A percentile compares a stretch with the other conserved stretches of the same genome.
These are phyloP conservation scores for Sphagnurus paluster DNA, from an alignment of 1,284 basidiomycete genomes.

Conservation along the genomic window DNA sequence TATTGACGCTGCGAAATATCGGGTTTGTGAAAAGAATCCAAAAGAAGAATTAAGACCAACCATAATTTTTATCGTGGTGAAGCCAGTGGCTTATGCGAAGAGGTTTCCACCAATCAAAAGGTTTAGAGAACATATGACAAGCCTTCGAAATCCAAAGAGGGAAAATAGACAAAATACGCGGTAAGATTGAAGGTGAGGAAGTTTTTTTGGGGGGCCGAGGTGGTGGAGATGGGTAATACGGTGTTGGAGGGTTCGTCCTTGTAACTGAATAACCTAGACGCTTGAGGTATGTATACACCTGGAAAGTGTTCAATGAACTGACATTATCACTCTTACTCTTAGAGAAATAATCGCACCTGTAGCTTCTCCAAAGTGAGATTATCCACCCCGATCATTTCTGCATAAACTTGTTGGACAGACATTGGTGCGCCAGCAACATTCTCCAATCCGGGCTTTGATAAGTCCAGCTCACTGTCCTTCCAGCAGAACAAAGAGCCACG, in stretches of 20 bases:
- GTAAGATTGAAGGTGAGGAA: slow-evolving; percentile 27
- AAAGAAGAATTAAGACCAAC: slow-evolving; percentile 33
- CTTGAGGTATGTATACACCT: slow-evolving; percentile 93
- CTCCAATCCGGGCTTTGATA: slow-evolving; percentile 35
- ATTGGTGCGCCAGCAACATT: slow-evolving; percentile 69
- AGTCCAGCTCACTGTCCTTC: slow-evolving; percentile 42
- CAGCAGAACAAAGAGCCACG: slow-evolving; percentile 86
- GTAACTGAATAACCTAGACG: slow-evolving; percentile 90
- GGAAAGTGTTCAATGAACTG: slow-evolving; percentile 7
- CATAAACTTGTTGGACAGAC: slow-evolving; percentile 89
- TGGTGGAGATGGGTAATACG: slow-evolving; percentile 57
- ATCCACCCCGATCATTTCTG: slow-evolving; percentile 79
- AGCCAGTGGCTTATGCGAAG: slow-evolving; percentile 46
- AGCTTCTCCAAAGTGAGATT: slow-evolving; percentile 82
- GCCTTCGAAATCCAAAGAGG: slow-evolving; percentile 31
- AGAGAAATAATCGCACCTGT: slow-evolving; percentile 67
- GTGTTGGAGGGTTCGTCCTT: slow-evolving; percentile 62
- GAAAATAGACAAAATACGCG: slow-evolving; percentile 35
- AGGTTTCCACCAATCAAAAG: slow-evolving; percentile 64
- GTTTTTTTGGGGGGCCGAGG: slow-evolving; percentile 22
- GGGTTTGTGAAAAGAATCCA: slow-evolving; percentile 2
- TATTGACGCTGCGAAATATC: slow-evolving; percentile 53
- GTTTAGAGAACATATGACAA: slow-evolving; percentile 27
- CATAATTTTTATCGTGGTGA: slow-evolving; percentile 45
- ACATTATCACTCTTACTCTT: slow-evolving; percentile 1